A percentile compares a stretch with the other conserved stretches of the same genome.
phyloP scores from a whole-genome alignment of 2,329 filamentous ascomycete genomes.

The Xylariales sp. region DNA sequence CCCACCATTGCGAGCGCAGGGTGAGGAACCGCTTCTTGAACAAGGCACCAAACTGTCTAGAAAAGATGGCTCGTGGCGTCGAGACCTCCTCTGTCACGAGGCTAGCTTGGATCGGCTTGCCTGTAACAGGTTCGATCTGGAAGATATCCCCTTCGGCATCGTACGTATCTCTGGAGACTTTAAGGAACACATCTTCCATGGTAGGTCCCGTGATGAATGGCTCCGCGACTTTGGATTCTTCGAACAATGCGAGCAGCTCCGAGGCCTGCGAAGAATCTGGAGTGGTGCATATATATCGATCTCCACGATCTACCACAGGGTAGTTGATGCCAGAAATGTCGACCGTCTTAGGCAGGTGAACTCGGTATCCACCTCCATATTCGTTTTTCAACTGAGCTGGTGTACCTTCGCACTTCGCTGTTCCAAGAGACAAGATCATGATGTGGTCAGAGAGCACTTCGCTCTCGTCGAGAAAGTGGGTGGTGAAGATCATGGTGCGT shows the following conservation, averaged over 20 bases:
- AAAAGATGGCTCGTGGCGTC: constrained; percentile 10
- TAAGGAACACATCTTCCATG: constrained; percentile 65
- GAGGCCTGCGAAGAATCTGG: constrained; percentile 50
- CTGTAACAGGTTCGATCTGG: constrained; percentile 9
- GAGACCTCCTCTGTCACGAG: constrained; percentile 6
- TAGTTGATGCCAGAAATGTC: constrained; percentile 14
- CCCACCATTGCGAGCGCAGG: constrained; percentile 19
- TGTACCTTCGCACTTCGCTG: constrained; percentile 22
- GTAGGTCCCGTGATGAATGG: constrained; percentile 62
- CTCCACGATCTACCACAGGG: constrained; percentile 26
- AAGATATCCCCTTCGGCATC: constrained; percentile 12
- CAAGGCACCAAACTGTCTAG: constrained; percentile 18
- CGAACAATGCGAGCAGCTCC: constrained; percentile 47
- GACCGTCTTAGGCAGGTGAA: constrained; percentile 20
- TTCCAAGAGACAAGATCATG: constrained; percentile 20
- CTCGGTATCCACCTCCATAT: constrained; percentile 24
- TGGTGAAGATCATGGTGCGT: constrained; percentile 20
- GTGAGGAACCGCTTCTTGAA: constrained; percentile 19
- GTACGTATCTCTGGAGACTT: constrained; percentile 51
- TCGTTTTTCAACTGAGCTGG: constrained; percentile 22
- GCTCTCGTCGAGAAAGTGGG: constrained; percentile 23
- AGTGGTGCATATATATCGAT: constrained; percentile 53
- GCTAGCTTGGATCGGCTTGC: constrained; percentile 6
- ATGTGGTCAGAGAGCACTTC: constrained; percentile 22
- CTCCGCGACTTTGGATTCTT: constrained; percentile 48